These are phyloP conservation scores for Raffaelea ambrosiae DNA, from an alignment of 2,329 filamentous ascomycete species.

Conservation along the genomic window DNA sequence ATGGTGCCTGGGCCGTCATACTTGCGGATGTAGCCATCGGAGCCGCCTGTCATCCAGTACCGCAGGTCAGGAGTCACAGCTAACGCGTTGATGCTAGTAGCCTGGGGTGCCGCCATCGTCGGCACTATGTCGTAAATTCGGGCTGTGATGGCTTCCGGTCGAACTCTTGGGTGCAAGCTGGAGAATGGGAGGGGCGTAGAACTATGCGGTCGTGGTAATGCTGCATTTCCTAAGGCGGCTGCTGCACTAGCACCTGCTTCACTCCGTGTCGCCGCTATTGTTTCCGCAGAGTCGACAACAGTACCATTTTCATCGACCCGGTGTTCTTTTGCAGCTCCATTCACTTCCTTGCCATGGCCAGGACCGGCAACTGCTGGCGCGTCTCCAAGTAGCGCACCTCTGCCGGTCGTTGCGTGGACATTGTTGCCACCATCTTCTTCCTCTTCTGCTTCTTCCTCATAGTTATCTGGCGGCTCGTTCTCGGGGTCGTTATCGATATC, in stretches of 20 bases:
- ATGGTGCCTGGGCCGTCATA: constrained; percentile 94
- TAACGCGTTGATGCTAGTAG: constrained; percentile 90
- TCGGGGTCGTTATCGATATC: constrained; percentile 24
- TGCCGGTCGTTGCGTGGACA: too few relatives aligned
- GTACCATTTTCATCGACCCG: constrained; percentile 7
- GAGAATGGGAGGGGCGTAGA: constrained; percentile 17
- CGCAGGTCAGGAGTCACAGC: constrained; percentile 88
- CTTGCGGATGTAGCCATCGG: constrained; percentile 92
- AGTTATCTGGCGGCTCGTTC: constrained; percentile 31
- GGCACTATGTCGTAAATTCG: constrained; percentile 88
- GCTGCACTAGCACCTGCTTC: background rate
- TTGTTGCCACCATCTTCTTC: constrained; percentile 11
- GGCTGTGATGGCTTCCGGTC: constrained; percentile 71
- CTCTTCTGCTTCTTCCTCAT: constrained; percentile 30
- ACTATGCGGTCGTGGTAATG: constrained; percentile 18
- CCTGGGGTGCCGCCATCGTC: constrained; percentile 92
- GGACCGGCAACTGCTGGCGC: too few relatives aligned
- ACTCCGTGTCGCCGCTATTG: constrained; percentile 4
- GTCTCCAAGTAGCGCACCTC: too few relatives aligned
- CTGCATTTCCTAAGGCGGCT: constrained; percentile 1
- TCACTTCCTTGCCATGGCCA: background rate
- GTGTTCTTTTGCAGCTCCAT: constrained; percentile 13
- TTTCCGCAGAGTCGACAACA: constrained; percentile 9
- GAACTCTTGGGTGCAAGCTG: constrained; percentile 51
- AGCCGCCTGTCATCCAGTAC: constrained; percentile 89